Base-by-base conservation (phyloP, 148 eudicot genomes). In the Suaeda aralocaspica region DNA sequence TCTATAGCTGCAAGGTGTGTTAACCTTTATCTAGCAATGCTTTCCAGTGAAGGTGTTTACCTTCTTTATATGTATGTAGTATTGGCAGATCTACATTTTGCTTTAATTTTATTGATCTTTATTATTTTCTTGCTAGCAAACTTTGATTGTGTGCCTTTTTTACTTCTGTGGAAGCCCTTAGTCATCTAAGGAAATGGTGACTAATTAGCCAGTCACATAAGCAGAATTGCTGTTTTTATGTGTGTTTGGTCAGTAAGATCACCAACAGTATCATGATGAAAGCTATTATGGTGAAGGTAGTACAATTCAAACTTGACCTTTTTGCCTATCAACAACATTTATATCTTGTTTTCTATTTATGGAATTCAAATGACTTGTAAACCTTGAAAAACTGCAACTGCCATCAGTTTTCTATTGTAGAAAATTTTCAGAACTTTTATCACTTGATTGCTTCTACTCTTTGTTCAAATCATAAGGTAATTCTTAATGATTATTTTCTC, bases 211-310 rank as follows among this genome's bases (percentile, higher is more conserved):
- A 70, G 66, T 79, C 85, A 81, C 72, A 71, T 75, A 51, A 71
- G 76, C 73, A 64, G 10, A 61, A 59, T 76, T 72, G 66, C 77
- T 79, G 78, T 74, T 71, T 10, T 66, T 62, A 15, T 75, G 78
- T 82, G 83, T 80, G 86, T 79, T 31, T 84, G 91, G 85, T 84
- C 88, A 82, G 86, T 84, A 86, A 78, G 80, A 71, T 75, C 76
- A 73, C 80, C 78, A 14, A 78, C 24, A 78, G 59, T 34, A 71
- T 30, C 44, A 29, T 59, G 82, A 75, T 18, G 71, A 59, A 30
- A 70, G 79, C 76, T 66, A 53, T 25, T 67, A 19, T 56, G 13
- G 67, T 57, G 73, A 68, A 25, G 73, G 44, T 63, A 25, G 19
- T 62, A n/a, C 19, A 15, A 65, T 53, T 59, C 18, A 58, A 49